A percentile compares a stretch with the other conserved stretches of the same genome.
phyloP scores from a whole-genome alignment of 352 stramenopile species.

The Thalassiosira gravida region DNA sequence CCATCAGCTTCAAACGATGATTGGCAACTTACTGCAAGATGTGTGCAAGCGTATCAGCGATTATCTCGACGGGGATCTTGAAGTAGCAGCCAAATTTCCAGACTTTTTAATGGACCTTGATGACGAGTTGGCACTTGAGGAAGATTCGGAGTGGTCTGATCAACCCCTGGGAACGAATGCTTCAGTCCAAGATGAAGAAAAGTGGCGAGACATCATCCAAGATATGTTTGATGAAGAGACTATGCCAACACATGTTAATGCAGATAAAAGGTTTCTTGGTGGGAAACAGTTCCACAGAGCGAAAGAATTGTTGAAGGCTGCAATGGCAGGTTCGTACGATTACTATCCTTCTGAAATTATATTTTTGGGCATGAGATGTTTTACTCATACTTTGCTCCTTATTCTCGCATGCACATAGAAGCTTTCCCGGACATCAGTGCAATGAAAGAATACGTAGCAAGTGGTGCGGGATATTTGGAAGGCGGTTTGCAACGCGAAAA shows the following conservation, averaged over 20 bases:
- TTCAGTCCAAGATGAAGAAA: slow-evolving; percentile 56
- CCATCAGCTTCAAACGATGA: slow-evolving; percentile 44
- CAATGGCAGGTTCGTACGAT: slow-evolving; percentile 73
- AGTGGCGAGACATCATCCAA: slow-evolving; percentile 62
- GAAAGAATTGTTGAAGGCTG: slow-evolving; percentile 58
- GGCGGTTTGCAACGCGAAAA: slow-evolving; percentile 72
- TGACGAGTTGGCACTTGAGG: slow-evolving; percentile 72
- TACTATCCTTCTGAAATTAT: background rate
- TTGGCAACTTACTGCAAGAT: slow-evolving; percentile 58
- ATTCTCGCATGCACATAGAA: slow-evolving; percentile 28
- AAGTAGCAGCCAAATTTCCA: slow-evolving; percentile 61
- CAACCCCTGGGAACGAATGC: slow-evolving; percentile 30
- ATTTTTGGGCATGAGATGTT: background rate
- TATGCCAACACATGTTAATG: slow-evolving; percentile 59
- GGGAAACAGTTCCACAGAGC: slow-evolving; percentile 80
- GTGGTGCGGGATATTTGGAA: slow-evolving; percentile 66
- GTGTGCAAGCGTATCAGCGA: slow-evolving; percentile 58
- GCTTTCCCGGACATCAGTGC: slow-evolving; percentile 63
- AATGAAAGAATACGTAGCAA: slow-evolving; percentile 68
- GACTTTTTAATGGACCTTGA: slow-evolving; percentile 65
- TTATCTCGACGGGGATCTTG: slow-evolving; percentile 75
- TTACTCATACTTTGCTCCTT: slow-evolving; percentile 10
- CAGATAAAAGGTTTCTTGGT: slow-evolving; percentile 69
- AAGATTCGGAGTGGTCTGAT: slow-evolving; percentile 72
- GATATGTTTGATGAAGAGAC: slow-evolving; percentile 49